Base-by-base conservation (phyloP, 2,329 filamentous ascomycete genomes). In the Cryphonectria radicalis region DNA sequence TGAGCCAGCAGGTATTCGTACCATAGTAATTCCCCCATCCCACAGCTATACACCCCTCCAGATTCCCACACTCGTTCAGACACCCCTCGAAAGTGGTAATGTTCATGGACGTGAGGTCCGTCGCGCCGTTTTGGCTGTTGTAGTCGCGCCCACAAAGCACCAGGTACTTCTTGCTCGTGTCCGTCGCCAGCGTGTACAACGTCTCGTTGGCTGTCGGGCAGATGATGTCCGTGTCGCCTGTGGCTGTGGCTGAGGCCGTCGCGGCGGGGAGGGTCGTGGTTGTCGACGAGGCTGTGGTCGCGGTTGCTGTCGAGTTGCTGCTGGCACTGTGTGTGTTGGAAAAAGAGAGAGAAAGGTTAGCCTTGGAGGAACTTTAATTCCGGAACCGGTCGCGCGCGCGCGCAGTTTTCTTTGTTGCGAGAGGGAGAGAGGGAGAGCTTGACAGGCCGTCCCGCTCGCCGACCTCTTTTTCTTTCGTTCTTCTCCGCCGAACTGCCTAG, bases 121-220 rank as follows among this genome's bases (percentile, higher is more conserved):
- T 67, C 2, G 78, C 76, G 7, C 79, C 80, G 37, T 73, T 70
- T 22, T 67, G 63, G 46, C 73, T 74, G 74, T 78, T 78, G 76
- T 81, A 82, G 74, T 82, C 80, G 40, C 78, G 70, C 25, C 79
- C 77, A 72, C 81, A 82, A 11, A 82, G 72, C 8, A 82, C 71
- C 1, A 79, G 57, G 72, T 77, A 82, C 25, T 72, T 74, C 46
- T 75, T 75, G 40, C 74, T 63, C 35, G 72, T 66, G 0, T 64
- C 55, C 3, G 70, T 65, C 40, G 70, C 43, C 22, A 75, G 59
- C 4, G 72, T 69, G 73, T 80, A 81, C n/a, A 78, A 73, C 7
- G 80, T 82, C 43, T 76, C 75, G 74, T 83, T 82, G 71, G 78
- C 76, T 19, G 57, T 14, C 1, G 81, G 80, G 64, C 80, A 82